A percentile compares a stretch with the other conserved stretches of the same genome.
Conservation (phyloP, 805 yeast genomes). For the Pichia californica region DNA sequence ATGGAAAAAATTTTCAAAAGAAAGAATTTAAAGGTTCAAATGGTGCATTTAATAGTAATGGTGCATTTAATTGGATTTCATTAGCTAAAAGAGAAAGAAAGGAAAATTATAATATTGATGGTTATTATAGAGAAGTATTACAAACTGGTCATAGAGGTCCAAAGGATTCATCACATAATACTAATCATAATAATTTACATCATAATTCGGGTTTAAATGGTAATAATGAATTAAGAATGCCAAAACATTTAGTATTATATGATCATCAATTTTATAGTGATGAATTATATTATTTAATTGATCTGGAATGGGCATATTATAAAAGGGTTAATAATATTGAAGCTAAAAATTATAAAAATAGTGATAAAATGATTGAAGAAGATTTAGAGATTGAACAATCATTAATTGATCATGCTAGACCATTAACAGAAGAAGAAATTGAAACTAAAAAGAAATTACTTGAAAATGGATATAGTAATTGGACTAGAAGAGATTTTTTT, state of each 20-base stretch:
- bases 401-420: constrained; percentile 70
- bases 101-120: constrained; percentile 74
- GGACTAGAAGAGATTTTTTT: constrained; percentile 85
- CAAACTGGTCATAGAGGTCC: constrained; percentile 59
- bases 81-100: constrained; percentile 82
- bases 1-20: constrained; percentile 75
- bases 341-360: constrained; percentile 34
- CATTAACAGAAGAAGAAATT: constrained; percentile 79
- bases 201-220: constrained; percentile 39
- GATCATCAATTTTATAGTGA: constrained; percentile 90
- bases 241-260: constrained; percentile 73
- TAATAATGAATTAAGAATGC: constrained; percentile 55
- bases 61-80: constrained; percentile 66
- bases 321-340: constrained; percentile 64
- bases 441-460: constrained; percentile 52
- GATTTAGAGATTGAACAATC: constrained; percentile 48
- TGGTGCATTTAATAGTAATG: constrained; percentile 33
- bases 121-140: constrained; percentile 50
- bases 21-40: constrained; percentile 42
- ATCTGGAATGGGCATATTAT: constrained; percentile 71
- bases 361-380: constrained; percentile 11
- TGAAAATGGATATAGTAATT: constrained; percentile 64
- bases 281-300: constrained; percentile 68
- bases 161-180: background rate
- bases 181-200: background rate